phyloP scores from a whole-genome alignment of 2,329 filamentous ascomycete genomes.

The Tolypocladium cylindrosporum region DNA sequence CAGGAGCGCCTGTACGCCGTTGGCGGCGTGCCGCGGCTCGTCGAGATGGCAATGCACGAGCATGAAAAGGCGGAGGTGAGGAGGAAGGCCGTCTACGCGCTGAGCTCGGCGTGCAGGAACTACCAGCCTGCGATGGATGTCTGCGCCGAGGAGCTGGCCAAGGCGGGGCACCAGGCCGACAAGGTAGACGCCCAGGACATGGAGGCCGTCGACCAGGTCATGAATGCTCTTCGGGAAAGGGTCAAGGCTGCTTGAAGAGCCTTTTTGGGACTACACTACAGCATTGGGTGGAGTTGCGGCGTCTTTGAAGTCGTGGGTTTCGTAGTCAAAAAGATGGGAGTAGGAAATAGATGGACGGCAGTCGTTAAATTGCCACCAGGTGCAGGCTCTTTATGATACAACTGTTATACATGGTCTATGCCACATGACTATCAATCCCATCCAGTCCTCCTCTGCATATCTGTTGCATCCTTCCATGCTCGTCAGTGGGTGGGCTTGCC shows the following conservation, averaged over 20 bases:
- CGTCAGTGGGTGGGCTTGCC: slow-evolving; percentile 50
- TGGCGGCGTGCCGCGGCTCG: slow-evolving; percentile 62
- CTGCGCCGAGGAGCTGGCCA: slow-evolving; percentile 51
- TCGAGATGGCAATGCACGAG: slow-evolving; percentile 50
- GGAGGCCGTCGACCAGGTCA: slow-evolving; percentile 71
- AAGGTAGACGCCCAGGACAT: slow-evolving; percentile 78
- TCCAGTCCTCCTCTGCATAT: background rate
- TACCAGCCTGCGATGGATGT: slow-evolving; percentile 74
- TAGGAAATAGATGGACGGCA: background rate
- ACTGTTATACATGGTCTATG: slow-evolving; percentile 23
- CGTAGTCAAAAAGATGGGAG: background rate
- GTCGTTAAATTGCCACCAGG: background rate
- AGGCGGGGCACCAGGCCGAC: slow-evolving; percentile 42
- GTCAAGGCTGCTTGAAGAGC: slow-evolving; percentile 18
- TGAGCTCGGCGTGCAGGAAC: slow-evolving; percentile 80
- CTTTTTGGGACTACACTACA: background rate
- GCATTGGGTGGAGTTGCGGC: slow-evolving; percentile 28
- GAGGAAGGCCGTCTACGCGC: slow-evolving; percentile 80
- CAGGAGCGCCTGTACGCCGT: slow-evolving; percentile 60
- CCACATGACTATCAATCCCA: slow-evolving; percentile 7
- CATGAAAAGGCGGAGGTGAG: slow-evolving; percentile 55
- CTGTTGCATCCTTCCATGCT: background rate
- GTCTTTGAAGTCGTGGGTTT: slow-evolving; percentile 5
- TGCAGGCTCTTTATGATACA: slow-evolving; percentile 17
- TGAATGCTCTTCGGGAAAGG: slow-evolving; percentile 54